Conservation (phyloP, 345 rosid species). For the Turnera subulata region DNA sequence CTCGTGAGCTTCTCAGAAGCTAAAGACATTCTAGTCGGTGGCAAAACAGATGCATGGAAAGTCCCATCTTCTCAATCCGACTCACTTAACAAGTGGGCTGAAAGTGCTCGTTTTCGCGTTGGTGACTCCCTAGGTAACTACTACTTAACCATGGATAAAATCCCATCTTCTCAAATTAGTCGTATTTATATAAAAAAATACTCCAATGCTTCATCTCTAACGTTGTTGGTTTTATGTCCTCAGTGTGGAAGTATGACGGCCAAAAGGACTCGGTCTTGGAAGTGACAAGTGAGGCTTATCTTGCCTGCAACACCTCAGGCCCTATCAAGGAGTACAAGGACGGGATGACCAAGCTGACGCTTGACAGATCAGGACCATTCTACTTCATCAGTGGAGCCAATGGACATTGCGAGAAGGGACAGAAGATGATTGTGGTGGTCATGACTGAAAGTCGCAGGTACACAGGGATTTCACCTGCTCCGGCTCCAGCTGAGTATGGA, state of each 20-base stretch:
- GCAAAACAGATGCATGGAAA: slow-evolving; percentile 49
- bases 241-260: slow-evolving; percentile 71
- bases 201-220: not conserved
- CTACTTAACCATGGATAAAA: too few relatives aligned
- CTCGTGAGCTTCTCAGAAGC: slow-evolving; percentile 35
- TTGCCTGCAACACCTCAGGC: slow-evolving; percentile 50
- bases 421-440: slow-evolving; percentile 68
- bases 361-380: slow-evolving; percentile 56
- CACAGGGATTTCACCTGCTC: slow-evolving; percentile 54
- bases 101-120: slow-evolving; percentile 46
- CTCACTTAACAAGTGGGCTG: slow-evolving; percentile 78
- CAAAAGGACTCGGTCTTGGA: slow-evolving; percentile 67
- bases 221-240: not conserved
- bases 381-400: slow-evolving; percentile 76
- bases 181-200: too few relatives aligned
- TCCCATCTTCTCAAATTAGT: not conserved
- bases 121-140: slow-evolving; percentile 61
- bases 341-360: slow-evolving; percentile 61
- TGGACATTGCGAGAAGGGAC: slow-evolving; percentile 73
- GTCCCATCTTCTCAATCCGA: slow-evolving; percentile 55
- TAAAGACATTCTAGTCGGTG: slow-evolving; percentile 47
- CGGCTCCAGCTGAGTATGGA: slow-evolving; percentile 48
- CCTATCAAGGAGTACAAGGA: slow-evolving; percentile 61
- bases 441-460: slow-evolving; percentile 34
- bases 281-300: slow-evolving; percentile 58